Percentiles rank a stretch among this genome's conserved stretches.
phyloP scores from a whole-genome alignment of 306 rosid species.

The Biancaea sappan region DNA sequence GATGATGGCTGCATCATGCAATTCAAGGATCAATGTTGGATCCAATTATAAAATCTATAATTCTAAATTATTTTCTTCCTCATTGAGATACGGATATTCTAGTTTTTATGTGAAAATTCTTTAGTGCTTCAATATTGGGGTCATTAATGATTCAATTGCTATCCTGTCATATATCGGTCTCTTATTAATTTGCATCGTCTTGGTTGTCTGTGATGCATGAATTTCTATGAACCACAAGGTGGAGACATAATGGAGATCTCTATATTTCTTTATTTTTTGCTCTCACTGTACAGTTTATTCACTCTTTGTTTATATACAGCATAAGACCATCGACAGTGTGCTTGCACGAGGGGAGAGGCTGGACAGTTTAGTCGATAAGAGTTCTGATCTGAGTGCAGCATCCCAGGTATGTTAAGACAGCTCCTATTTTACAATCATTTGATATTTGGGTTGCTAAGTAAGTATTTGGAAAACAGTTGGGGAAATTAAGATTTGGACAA shows the following conservation, averaged over 20 bases:
- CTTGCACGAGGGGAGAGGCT: conserved; percentile 95
- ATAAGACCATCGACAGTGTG: conserved; percentile 93
- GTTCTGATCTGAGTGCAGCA: conserved; percentile 98
- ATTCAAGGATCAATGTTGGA: background rate
- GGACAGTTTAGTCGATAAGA: conserved; percentile 97
- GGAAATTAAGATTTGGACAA: too few species aligned
- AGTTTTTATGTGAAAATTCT: conserved; percentile 3
- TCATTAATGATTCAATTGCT: conserved; percentile 22
- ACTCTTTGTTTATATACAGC: conserved; percentile 55
- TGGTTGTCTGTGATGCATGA: background rate
- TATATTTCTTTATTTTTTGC: conserved; percentile 8
- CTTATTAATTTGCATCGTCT: conserved; percentile 6
- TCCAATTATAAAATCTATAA: conserved; percentile 1
- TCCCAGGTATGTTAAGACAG: conserved; percentile 68
- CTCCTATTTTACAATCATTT: conserved; percentile 20
- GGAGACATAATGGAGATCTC: background rate
- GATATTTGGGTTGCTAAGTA: background rate
- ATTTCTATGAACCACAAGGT: conserved; percentile 18
- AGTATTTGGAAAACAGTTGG: too few species aligned
- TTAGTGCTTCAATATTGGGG: background rate
- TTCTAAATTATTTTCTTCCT: conserved; percentile 22
- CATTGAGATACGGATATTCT: background rate
- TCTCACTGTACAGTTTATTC: conserved; percentile 18
- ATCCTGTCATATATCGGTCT: background rate
- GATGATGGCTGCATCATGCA: background rate